These are phyloP conservation scores for Turritis glabra DNA, from an alignment of 345 rosid species.

Conservation along the genomic window DNA sequence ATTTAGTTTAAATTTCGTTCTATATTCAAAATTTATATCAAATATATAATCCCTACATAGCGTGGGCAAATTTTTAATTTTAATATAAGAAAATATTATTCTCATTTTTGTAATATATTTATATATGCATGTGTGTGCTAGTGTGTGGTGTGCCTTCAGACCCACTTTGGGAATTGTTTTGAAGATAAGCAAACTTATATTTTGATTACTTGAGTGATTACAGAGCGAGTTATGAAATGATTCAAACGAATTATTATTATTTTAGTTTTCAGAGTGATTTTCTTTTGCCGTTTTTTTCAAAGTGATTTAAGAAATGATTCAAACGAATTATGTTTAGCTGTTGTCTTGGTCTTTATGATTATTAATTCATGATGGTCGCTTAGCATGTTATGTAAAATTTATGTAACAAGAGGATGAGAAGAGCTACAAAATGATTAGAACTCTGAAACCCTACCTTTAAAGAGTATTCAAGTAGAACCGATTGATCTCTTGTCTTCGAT, in stretches of 20 bases:
- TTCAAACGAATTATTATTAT: neutral
- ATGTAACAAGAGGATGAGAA: neutral
- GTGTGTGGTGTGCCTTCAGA: neutral
- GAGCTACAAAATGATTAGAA: neutral
- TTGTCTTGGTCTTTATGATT: slow-evolving; percentile 13
- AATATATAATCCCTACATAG: no score
- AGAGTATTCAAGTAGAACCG: neutral
- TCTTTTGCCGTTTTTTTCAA: neutral
- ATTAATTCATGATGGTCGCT: slow-evolving; percentile 19
- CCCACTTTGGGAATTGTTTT: slow-evolving; percentile 18
- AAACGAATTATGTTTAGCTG: slow-evolving; percentile 5
- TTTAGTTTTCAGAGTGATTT: neutral
- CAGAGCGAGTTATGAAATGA: neutral
- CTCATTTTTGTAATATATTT: neutral
- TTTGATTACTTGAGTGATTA: slow-evolving; percentile 4
- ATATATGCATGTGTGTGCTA: neutral
- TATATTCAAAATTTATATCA: no score
- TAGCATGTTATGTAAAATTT: neutral
- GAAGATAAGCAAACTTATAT: slow-evolving; percentile 10
- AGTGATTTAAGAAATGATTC: neutral
- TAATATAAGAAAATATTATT: neutral
- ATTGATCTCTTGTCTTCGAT: neutral
- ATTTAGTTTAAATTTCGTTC: no score
- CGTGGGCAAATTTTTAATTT: no score
- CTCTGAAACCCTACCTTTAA: neutral